A percentile compares a stretch with the other conserved stretches of the same genome.
Conservation (phyloP, 164 flowering plant genomes). For the Dillenia turbinata region DNA sequence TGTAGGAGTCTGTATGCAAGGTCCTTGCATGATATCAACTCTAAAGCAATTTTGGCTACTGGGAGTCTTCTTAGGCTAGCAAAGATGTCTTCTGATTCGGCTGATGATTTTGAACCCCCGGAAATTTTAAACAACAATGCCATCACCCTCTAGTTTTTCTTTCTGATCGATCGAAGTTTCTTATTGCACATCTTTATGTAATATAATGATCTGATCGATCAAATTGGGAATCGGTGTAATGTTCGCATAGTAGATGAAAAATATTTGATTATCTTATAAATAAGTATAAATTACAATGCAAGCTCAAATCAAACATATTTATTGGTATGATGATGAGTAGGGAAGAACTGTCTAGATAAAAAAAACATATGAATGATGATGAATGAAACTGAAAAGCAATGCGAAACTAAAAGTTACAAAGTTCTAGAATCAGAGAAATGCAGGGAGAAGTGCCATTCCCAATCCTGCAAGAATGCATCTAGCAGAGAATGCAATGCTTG, state of each 20-base stretch:
- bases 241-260: neutral
- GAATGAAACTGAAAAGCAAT: no score
- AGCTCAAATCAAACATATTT: neutral
- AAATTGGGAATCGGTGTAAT: no score
- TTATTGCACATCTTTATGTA: no score
- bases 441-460: neutral
- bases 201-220: no score
- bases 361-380: no score
- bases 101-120: conserved; percentile 29
- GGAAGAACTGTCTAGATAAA: no score
- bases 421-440: neutral
- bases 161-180: neutral
- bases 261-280: neutral
- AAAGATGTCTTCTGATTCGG: conserved; percentile 40
- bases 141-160: conserved; percentile 18
- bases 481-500: conserved; percentile 7
- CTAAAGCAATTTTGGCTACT: conserved; percentile 70
- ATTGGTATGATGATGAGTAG: no score
- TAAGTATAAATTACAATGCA: neutral
- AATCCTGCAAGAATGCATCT: conserved; percentile 4
- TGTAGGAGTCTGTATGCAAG: conserved; percentile 52
- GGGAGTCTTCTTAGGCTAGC: conserved; percentile 58
- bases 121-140: conserved; percentile 8
- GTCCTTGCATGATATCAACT: conserved; percentile 61
- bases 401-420: no score